These are phyloP conservation scores for Gryganskiella cystojenkinii DNA, from an alignment of 192 early-diverging fungal genomes.

Conservation along the genomic window DNA sequence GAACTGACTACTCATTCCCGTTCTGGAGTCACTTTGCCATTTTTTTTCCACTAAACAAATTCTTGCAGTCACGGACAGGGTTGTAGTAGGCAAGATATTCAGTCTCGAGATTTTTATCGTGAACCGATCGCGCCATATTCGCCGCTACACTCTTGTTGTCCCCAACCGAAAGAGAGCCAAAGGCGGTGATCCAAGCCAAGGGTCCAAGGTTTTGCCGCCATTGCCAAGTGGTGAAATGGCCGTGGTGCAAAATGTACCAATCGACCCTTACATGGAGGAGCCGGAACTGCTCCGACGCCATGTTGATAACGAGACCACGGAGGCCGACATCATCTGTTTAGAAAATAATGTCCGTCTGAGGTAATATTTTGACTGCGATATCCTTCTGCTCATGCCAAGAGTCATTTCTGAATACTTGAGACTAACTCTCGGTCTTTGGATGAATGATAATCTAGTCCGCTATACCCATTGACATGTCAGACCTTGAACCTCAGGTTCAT, in stretches of 20 bases:
- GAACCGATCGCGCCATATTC: slow-evolving; percentile 62
- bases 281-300: slow-evolving; percentile 63
- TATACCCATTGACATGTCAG: slow-evolving; percentile 67
- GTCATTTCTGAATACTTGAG: neutral
- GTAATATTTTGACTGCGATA: slow-evolving; percentile 22
- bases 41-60: neutral
- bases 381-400: no score
- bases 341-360: slow-evolving; percentile 70
- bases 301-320: slow-evolving; percentile 67
- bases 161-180: slow-evolving; percentile 65
- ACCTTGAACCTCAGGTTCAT: slow-evolving; percentile 66
- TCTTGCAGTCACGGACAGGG: slow-evolving; percentile 52
- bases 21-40: slow-evolving; percentile 1
- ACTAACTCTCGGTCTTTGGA: neutral
- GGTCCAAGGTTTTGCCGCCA: slow-evolving; percentile 52
- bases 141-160: slow-evolving; percentile 63
- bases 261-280: slow-evolving; percentile 70
- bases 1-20: neutral
- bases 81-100: slow-evolving; percentile 65
- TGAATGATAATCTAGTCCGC: slow-evolving; percentile 55
- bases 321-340: slow-evolving; percentile 67
- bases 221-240: slow-evolving; percentile 51
- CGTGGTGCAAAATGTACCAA: slow-evolving; percentile 47
- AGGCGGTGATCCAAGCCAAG: slow-evolving; percentile 52
- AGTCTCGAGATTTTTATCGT: slow-evolving; percentile 65